Base-by-base conservation (phyloP, 202 grass and related monocot genomes). In the Cymbopogon flexuosus region DNA sequence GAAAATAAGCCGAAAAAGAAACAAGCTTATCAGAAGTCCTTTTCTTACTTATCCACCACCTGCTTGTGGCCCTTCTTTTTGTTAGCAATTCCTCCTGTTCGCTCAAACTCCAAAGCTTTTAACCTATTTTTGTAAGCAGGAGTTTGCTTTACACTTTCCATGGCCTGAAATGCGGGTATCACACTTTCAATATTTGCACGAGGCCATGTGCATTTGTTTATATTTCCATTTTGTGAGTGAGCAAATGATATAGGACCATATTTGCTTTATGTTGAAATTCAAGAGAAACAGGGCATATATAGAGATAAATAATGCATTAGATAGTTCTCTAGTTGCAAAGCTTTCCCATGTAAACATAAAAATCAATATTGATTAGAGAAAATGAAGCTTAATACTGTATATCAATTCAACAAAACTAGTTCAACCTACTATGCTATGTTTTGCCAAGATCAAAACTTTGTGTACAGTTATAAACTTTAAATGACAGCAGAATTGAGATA, bases 111-210 rank as follows among this genome's bases (percentile, higher is more conserved):
- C 69, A 94, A 86, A 35, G 95, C 95, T 84, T 94, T 94, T 64
- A 98, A 86, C 78, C 88, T 91, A 91, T 94, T 98, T 89, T 83
- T 92, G 72, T 98, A 98, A 83, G 95, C 92, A 84, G 95, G 95
- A 77, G 92, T 98, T 81, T 93, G 93, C 70, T 98, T 98, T 40
- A 98, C 92, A 89, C 84, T 94, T 81, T 75, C 84, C 82, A 98
- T 77, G 62, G 92, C 90, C 95, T 98, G 79, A 72, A 88, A 82
- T 59, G 87, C 59, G 36, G 33, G 72, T 24, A 76, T 37, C 31
- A 65, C 16, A 78, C 41, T 37, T 78, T 74, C 18, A 78, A 18
- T 43, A 0, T 67, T 80, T 68, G 59, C 22, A 70, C 7, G 4
- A 64, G 62, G 22, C 46, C 41, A 76, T 81, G 52, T 30, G 77